phyloP scores from a whole-genome alignment of 345 rosid species.

The Pistacia integerrima region DNA sequence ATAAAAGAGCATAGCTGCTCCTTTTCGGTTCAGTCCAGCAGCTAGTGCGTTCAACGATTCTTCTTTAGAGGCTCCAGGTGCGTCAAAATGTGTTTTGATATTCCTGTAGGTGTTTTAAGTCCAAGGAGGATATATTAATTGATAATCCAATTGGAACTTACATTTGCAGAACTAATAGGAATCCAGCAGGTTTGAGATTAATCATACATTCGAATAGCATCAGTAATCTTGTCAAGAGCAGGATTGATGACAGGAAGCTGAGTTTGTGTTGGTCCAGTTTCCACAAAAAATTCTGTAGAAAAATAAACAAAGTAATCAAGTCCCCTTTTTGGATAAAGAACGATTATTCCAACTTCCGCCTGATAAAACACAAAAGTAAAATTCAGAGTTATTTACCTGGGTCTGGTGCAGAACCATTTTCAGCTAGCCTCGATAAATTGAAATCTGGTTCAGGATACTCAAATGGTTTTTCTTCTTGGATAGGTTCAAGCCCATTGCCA shows the following conservation, averaged over 20 bases:
- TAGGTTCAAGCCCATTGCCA: conserved; percentile 62
- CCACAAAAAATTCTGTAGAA: conserved; percentile 57
- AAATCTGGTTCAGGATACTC: conserved; percentile 45
- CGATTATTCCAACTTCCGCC: conserved; percentile 9
- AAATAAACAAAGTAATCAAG: not conserved
- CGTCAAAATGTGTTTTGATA: conserved; percentile 75
- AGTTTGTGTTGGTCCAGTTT: conserved; percentile 82
- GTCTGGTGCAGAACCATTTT: conserved; percentile 51
- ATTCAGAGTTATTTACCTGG: conserved; percentile 41
- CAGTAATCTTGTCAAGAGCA: conserved; percentile 62
- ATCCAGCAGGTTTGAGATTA: not conserved
- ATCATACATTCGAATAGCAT: conserved; percentile 62
- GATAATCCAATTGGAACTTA: not conserved
- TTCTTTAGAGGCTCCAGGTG: conserved; percentile 66
- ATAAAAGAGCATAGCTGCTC: conserved; percentile 82
- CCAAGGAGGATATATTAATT: not conserved
- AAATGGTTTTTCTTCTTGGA: conserved; percentile 60
- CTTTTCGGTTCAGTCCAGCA: conserved; percentile 64
- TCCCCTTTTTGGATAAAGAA: not conserved
- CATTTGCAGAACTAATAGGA: not conserved
- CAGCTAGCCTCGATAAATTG: conserved; percentile 51
- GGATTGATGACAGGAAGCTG: conserved; percentile 42
- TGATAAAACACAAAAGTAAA: not conserved
- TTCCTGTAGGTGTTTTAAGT: conserved; percentile 46
- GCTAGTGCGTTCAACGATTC: conserved; percentile 74